These are phyloP conservation scores for Xylariaceae sp. DNA, from an alignment of 2,329 filamentous ascomycete genomes.

Conservation along the genomic window DNA sequence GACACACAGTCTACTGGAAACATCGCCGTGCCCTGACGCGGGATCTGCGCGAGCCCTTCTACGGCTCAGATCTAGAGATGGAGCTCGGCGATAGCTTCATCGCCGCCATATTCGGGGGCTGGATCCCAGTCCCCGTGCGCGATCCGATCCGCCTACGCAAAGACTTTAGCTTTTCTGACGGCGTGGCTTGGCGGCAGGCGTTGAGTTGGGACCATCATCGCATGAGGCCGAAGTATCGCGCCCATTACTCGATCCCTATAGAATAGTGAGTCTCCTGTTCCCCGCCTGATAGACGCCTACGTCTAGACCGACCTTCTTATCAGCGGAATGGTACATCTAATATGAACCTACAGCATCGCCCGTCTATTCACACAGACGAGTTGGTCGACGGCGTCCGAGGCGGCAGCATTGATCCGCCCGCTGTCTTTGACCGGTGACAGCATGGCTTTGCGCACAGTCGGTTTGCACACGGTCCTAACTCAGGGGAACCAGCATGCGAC, in stretches of 20 bases:
- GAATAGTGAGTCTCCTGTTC: constrained; percentile 27
- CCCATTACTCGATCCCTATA: constrained; percentile 32
- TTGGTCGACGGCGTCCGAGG: constrained; percentile 15
- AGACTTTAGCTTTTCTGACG: constrained; percentile 25
- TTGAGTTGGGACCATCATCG: constrained; percentile 32
- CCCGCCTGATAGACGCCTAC: neutral
- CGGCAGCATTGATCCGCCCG: constrained; percentile 19
- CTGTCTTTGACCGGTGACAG: constrained; percentile 12
- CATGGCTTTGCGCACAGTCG: constrained; percentile 14
- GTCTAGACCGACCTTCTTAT: neutral
- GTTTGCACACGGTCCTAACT: constrained; percentile 12
- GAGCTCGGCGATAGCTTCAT: constrained; percentile 34
- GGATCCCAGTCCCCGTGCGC: constrained; percentile 30
- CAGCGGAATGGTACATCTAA: neutral
- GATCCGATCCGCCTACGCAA: constrained; percentile 8
- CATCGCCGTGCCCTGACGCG: constrained; percentile 27
- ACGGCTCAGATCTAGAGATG: constrained; percentile 34
- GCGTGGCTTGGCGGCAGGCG: constrained; percentile 31
- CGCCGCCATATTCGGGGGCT: constrained; percentile 33
- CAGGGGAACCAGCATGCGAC: constrained; percentile 20
- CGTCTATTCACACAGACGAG: constrained; percentile 23
- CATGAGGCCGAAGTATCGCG: constrained; percentile 30
- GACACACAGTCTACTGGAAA: constrained; percentile 33
- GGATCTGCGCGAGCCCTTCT: constrained; percentile 31
- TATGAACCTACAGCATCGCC: constrained; percentile 19